phyloP scores from a whole-genome alignment of 768 basidiomycete genomes.

The Pleurotus tuber-regium region DNA sequence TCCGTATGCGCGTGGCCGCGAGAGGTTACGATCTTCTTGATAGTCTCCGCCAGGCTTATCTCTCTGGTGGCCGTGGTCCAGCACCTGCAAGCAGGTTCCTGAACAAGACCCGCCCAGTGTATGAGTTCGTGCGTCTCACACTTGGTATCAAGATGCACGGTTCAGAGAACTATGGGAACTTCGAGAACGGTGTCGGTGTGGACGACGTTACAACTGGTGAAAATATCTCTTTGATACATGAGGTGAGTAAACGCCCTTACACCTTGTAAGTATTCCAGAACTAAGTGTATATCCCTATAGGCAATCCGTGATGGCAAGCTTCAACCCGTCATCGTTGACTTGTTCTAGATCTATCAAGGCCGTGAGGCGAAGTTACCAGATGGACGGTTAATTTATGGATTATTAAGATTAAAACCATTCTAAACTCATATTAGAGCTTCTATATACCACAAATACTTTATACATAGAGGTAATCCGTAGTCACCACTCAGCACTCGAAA shows the following conservation, averaged over 20 bases:
- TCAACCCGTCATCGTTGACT: conserved; percentile 39
- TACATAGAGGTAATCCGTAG: too few species aligned
- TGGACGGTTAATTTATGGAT: background rate
- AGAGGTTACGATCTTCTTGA: conserved; percentile 46
- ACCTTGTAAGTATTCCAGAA: too few species aligned
- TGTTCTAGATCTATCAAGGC: conserved; percentile 33
- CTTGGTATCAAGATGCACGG: conserved; percentile 84
- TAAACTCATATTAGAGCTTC: too few species aligned
- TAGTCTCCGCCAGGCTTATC: conserved; percentile 50
- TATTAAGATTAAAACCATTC: background rate
- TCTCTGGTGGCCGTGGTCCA: conserved; percentile 54
- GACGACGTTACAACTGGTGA: conserved; percentile 71
- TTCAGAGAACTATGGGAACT: conserved; percentile 62
- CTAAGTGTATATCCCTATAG: too few species aligned
- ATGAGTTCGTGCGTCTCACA: conserved; percentile 70
- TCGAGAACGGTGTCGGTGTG: conserved; percentile 60
- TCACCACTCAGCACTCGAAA: too few species aligned
- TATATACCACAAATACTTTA: too few species aligned
- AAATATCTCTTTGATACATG: conserved; percentile 72
- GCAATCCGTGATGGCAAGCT: conserved; percentile 54
- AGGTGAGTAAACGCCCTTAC: conserved; percentile 60
- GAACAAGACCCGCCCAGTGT: conserved; percentile 66
- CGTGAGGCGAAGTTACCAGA: too few species aligned
- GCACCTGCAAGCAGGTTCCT: conserved; percentile 70
- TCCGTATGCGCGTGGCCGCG: conserved; percentile 53